Evolutionary conservation across 192 early-diverging fungal species (phyloP).

Genomic region (Neocallimastix lanati): DNA sequence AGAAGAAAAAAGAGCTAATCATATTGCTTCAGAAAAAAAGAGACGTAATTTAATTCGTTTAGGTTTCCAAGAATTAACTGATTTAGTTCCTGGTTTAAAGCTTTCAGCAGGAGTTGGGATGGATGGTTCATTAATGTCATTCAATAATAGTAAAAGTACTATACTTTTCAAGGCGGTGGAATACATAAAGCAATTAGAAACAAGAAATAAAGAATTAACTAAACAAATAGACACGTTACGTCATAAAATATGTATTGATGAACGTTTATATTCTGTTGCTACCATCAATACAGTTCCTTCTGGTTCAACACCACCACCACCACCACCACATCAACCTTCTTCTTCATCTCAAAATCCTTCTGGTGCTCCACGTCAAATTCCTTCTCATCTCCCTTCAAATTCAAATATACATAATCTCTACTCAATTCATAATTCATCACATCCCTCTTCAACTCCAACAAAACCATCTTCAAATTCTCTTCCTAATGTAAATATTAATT

Average conservation of each 20-base stretch:
- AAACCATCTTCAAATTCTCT: too few relatives aligned
- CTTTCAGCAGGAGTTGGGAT: constrained; percentile 64
- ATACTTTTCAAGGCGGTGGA: constrained; percentile 34
- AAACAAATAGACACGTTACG: not conserved
- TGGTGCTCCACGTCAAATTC: too few relatives aligned
- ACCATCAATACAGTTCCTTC: too few relatives aligned
- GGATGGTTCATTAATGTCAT: constrained; percentile 65
- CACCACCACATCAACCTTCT: too few relatives aligned
- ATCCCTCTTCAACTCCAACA: too few relatives aligned
- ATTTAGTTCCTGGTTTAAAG: constrained; percentile 68
- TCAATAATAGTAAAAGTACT: not conserved
- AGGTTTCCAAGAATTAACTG: constrained; percentile 77
- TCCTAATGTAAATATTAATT: too few relatives aligned
- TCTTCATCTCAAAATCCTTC: too few relatives aligned
- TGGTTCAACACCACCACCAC: too few relatives aligned
- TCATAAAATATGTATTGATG: not conserved
- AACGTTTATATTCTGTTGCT: too few relatives aligned
- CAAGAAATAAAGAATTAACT: not conserved
- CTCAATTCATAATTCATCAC: too few relatives aligned
- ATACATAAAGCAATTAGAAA: constrained; percentile 42
- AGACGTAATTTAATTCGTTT: constrained; percentile 74
- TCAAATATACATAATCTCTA: too few relatives aligned
- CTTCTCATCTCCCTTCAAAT: too few relatives aligned
- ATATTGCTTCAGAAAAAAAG: constrained; percentile 89
- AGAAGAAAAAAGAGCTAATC: constrained; percentile 83